Evolutionary conservation across 31 red algal genomes (phyloP), one percentile per base, ranked within the genome.

Genomic region (Asparagopsis taxiformis): DNA sequence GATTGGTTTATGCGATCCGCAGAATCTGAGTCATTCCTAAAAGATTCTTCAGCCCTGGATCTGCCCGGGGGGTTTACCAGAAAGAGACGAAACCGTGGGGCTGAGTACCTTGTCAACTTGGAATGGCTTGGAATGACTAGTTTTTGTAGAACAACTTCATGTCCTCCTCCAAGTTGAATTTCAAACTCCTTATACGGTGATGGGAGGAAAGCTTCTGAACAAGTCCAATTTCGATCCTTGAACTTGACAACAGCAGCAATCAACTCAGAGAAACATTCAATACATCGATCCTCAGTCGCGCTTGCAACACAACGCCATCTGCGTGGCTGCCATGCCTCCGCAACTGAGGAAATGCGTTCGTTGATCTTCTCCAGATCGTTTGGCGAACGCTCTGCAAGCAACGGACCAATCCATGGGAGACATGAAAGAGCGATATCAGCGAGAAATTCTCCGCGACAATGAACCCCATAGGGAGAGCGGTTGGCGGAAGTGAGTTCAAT

Each of bases 361-460:
- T 32, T 33, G 26, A 79, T 79, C 3, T 36, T 69, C 44, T 36
- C 23, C 55, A 89, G 39, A n/a, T 72, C 50, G 38, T 70, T 75
- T 10, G 77, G 70, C 20, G 28, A 53, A 29, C 67, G 59, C 25
- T 84, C 65, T 17, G 51, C 13, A 13, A 91, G 53, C 22, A 75
- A 30, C 38, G 35, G 26, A 11, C 56, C 87, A 37, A 54, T 30
- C 75, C 75, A 91, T 3, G 87, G 87, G 28, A 82, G 37, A 10
- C 55, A 24, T 35, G 77, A 83, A 43, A 84, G 52, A 7, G 71
- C 79, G n/a, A 91, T 59, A 20, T 91, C 87, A 0, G 72, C 87
- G 25, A 91, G 70, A 72, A 80, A 77, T 49, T 74, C 65, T 25
- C 75, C 77, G 17, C 87, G 70, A 35, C 76, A 79, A 51, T 91